Evolutionary conservation across 805 yeast genomes (phyloP).

Genomic region (Millerozyma miso): DNA sequence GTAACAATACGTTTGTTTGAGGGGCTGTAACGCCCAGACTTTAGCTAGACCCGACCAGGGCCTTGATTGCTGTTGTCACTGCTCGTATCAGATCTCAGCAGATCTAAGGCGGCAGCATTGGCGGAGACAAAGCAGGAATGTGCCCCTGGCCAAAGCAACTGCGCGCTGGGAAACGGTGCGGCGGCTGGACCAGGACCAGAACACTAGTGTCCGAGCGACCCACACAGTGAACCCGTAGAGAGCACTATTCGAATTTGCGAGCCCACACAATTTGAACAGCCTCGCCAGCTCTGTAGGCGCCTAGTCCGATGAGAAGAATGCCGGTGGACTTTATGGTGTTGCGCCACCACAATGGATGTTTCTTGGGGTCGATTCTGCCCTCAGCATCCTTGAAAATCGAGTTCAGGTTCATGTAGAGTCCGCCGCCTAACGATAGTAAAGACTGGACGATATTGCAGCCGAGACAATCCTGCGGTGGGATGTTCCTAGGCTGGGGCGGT

Average conservation of each 20-base stretch:
- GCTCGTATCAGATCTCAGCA: too few species aligned
- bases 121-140: too few species aligned
- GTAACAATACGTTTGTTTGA: too few species aligned
- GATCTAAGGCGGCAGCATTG: too few species aligned
- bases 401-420: slow-evolving; percentile 25
- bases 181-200: too few species aligned
- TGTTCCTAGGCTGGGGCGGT: slow-evolving; percentile 30
- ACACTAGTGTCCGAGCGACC: too few species aligned
- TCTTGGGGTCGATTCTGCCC: slow-evolving; percentile 28
- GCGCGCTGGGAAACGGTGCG: too few species aligned
- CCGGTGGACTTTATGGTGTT: slow-evolving; percentile 30
- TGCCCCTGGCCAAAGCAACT: too few species aligned
- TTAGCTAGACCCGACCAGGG: too few species aligned
- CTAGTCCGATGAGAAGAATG: slow-evolving; percentile 30
- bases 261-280: slow-evolving; percentile 19
- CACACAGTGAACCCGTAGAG: neutral
- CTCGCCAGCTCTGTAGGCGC: slow-evolving; percentile 32
- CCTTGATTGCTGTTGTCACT: too few species aligned
- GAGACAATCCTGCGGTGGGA: slow-evolving; percentile 23
- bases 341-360: slow-evolving; percentile 41
- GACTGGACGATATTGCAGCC: slow-evolving; percentile 39
- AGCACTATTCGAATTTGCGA: neutral
- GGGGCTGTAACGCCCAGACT: too few species aligned
- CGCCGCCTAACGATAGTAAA: slow-evolving; percentile 28
- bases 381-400: slow-evolving; percentile 26